Percentiles rank a stretch among this genome's conserved stretches.
These are phyloP conservation scores for Jacaranda copaia DNA, from an alignment of 257 asterid genomes.

Conservation along the genomic window DNA sequence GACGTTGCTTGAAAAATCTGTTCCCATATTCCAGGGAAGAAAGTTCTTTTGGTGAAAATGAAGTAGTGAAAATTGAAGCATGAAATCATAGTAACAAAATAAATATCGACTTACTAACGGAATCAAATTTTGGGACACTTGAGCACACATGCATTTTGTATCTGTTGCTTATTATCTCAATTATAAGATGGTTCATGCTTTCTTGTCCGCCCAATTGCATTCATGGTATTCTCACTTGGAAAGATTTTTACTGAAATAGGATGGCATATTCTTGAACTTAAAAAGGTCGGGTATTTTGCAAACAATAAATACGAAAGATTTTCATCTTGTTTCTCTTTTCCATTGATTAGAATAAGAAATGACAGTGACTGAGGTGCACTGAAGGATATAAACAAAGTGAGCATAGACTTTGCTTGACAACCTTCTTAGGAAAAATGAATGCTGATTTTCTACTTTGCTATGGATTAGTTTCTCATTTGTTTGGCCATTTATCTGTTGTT, in stretches of 20 bases:
- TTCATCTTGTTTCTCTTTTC: neutral
- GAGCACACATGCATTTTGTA: neutral
- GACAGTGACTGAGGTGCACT: constrained; percentile 8
- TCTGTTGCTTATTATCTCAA: neutral
- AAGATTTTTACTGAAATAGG: no score
- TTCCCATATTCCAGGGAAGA: no score
- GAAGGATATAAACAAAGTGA: neutral
- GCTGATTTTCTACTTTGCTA: constrained; percentile 25
- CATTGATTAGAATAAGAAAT: neutral
- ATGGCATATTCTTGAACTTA: no score
- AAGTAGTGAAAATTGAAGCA: no score
- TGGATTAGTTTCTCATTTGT: constrained; percentile 2
- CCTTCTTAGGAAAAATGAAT: no score
- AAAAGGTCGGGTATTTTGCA: neutral
- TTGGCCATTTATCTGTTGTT: neutral
- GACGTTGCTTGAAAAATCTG: no score
- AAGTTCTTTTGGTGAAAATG: no score
- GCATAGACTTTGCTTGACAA: constrained; percentile 3
- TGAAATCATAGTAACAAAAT: no score
- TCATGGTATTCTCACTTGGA: neutral
- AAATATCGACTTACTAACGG: no score
- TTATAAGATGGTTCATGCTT: neutral
- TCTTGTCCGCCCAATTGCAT: no score
- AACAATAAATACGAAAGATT: neutral
- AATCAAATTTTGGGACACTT: neutral